Evolutionary conservation across 2,329 filamentous ascomycete genomes (phyloP), one percentile per base, ranked within the genome.

Genomic region (Colletotrichum caudatum): DNA sequence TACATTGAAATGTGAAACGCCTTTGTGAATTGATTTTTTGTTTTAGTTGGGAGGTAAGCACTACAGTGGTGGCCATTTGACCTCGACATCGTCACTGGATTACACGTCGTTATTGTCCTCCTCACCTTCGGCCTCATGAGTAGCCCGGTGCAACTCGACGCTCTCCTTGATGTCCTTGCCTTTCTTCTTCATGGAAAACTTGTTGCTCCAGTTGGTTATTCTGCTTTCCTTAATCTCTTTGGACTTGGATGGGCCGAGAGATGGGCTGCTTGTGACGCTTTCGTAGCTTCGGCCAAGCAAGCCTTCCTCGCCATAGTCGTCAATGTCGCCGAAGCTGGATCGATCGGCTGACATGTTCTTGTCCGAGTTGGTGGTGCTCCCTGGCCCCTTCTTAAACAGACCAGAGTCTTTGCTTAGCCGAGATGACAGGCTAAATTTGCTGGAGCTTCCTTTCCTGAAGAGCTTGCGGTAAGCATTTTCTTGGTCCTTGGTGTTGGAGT

Each of bases 361-460:
- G 65, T 91, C 89, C 63, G 87, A 89, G 75, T 88, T 87, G 60
- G 85, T 84, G 20, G 85, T 83, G 77, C 88, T 90, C 59, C 88
- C 85, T 7, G 86, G 83, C 3, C 86, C 87, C 76, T 90, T 91
- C 82, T 91, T 89, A 75, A 89, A 89, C 35, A 88, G 79, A 12
- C 82, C 78, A 37, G 85, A 84, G 58, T 88, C 86, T 76, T 89
- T 91, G 63, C 84, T 84, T 26, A 87, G 76, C 69, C 88, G 79
- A 60, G 88, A 89, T 16, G 89, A 86, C 71, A 91, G 82, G 78
- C 88, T 89, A 78, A 91, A 91, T 81, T 91, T 91, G 79, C 88
- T 86, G 8, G 89, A 89, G 78, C 88, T 91, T 61, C 89, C 88
- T 81, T 92, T 92, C 41, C 90, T 87, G 67, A 92, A 87, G 60